A percentile compares a stretch with the other conserved stretches of the same genome.
phyloP scores from a whole-genome alignment of 306 rosid species.

The Malus orientalis region DNA sequence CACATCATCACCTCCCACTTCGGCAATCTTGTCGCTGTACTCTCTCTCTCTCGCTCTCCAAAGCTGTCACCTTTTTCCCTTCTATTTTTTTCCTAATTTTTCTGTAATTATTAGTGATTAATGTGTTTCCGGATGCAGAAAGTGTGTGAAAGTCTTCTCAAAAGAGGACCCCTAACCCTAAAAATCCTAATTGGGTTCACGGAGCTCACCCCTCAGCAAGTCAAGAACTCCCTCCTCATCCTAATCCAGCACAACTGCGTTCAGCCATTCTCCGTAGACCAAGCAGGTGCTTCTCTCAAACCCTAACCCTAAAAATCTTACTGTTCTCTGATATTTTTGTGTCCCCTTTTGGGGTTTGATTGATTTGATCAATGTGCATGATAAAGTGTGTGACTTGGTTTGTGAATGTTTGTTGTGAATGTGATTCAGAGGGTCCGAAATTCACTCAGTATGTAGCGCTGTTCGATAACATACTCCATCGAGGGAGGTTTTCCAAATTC shows the following conservation, averaged over 20 bases:
- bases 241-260: conserved; percentile 85
- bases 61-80: neutral
- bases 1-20: conserved; percentile 72
- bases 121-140: conserved; percentile 34
- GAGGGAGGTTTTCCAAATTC: conserved; percentile 74
- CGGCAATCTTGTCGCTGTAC: conserved; percentile 75
- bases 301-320: neutral
- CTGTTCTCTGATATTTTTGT: neutral
- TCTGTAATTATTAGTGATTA: neutral
- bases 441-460: conserved; percentile 47
- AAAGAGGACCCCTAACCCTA: conserved; percentile 46
- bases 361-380: neutral
- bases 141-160: conserved; percentile 62
- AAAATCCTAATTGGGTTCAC: conserved; percentile 41
- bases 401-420: conserved; percentile 18
- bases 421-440: conserved; percentile 29
- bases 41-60: neutral
- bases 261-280: conserved; percentile 42
- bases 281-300: conserved; percentile 14
- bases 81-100: neutral
- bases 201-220: conserved; percentile 53
- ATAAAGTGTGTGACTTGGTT: neutral
- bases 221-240: conserved; percentile 71
- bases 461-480: conserved; percentile 69
- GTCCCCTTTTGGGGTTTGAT: neutral